Evolutionary conservation across 352 stramenopile species (phyloP), one percentile per base, ranked within the genome.

Genomic region (Plasmopara viticola): DNA sequence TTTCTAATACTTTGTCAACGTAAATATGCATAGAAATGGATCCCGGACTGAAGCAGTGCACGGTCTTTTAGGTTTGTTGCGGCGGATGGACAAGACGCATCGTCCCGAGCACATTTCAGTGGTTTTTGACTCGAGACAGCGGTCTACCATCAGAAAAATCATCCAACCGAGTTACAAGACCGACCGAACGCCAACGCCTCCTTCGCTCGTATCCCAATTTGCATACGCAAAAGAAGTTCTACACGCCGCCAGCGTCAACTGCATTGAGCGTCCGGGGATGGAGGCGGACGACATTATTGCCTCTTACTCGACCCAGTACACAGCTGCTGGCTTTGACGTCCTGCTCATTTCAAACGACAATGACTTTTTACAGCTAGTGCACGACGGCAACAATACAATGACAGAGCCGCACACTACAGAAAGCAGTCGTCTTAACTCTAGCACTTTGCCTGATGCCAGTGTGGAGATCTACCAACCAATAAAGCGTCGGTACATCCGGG

Each of bases 391-490:
- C 8, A 52, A 20, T 7, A n/a, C 29, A 17, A 50, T 54, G 5
- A n/a, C 34, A 38, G 42, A 33, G 20, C 20, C 20, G 20, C 20
- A 25, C 20, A 25, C 20, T 25, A 3, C 20, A 25, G 20, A 25
- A 25, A 25, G 20, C 20, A 25, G 20, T 1, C 3, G 20, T 4
- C 6, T 13, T 6, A 37, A 20, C 9, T 37, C 5, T 9, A 44
- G 13, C 33, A 30, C 8, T 15, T 39, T 48, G 9, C 34, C 56
- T 43, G 4, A 54, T 37, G 56, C 48, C 17, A 41, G 35, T 20
- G 78, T 93, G 10, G 68, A 86, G 53, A 53, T 93, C 35, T 93
- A 93, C 55, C 78, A 85, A 52, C 80, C 80, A 46, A 86, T 70
- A 44, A 84, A 81, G 55, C 70, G 79, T 1, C 66, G 73, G 17